phyloP scores from a whole-genome alignment of 805 yeast genomes.

The Wickerhamomyces bovis region DNA sequence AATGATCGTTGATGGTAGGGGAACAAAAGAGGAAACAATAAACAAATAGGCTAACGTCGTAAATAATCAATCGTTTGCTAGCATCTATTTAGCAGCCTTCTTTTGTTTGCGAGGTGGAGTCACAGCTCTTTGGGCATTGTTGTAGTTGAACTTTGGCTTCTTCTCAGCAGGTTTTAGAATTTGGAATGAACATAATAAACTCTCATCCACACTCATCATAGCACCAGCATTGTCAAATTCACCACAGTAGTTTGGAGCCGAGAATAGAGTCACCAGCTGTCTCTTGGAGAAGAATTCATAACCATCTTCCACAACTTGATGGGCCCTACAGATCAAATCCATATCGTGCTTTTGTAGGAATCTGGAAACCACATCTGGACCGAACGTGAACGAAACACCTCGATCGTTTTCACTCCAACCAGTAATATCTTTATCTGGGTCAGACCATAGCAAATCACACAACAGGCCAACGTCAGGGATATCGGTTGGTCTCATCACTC shows the following conservation, averaged over 20 bases:
- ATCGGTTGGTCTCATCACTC: conserved; percentile 99
- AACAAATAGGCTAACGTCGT: neutral
- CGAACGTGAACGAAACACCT: conserved; percentile 98
- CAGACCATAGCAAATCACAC: conserved; percentile 97
- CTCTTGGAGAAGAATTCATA: conserved; percentile 95
- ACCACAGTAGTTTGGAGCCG: conserved; percentile 98
- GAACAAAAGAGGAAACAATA: neutral
- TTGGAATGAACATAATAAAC: conserved; percentile 91
- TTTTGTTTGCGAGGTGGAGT: conserved; percentile 57
- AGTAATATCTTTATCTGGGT: conserved; percentile 95
- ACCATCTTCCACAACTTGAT: conserved; percentile 98
- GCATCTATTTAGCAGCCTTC: conserved; percentile 38
- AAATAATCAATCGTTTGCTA: neutral
- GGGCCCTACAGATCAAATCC: conserved; percentile 98
- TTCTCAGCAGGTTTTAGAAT: conserved; percentile 97
- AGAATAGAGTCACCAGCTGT: conserved; percentile 89
- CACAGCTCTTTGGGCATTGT: conserved; percentile 39
- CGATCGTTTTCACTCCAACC: conserved; percentile 99
- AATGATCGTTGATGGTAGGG: neutral
- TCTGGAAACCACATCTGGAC: conserved; percentile 97
- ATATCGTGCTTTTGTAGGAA: conserved; percentile 95
- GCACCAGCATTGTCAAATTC: conserved; percentile 99
- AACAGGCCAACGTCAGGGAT: conserved; percentile 96
- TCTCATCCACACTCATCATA: conserved; percentile 98
- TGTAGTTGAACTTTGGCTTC: conserved; percentile 62